Evolutionary conservation across 345 rosid species (phyloP).

Genomic region (Populus alba): DNA sequence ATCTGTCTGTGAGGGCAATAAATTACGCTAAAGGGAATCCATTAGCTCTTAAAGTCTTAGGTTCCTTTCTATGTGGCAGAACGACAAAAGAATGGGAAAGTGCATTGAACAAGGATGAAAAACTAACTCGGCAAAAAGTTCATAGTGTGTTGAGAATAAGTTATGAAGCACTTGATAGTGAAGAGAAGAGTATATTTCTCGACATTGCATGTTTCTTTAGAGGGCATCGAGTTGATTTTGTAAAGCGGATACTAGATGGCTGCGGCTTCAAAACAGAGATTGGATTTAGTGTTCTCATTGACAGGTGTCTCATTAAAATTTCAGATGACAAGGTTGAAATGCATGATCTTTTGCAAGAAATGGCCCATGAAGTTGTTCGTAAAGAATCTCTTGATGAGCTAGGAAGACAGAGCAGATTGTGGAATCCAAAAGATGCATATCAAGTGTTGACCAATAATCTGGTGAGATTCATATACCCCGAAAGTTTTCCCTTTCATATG

Average conservation of each 20-base stretch:
- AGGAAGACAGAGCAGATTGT: background rate
- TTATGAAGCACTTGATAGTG: no score
- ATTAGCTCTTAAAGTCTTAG: constrained; percentile 12
- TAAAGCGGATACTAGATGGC: no score
- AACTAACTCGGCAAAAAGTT: background rate
- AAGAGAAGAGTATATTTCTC: no score
- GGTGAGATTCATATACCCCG: no score
- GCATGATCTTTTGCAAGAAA: background rate
- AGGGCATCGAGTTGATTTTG: no score
- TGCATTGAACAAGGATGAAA: background rate
- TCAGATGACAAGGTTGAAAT: background rate
- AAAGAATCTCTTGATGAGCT: background rate
- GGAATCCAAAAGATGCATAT: background rate
- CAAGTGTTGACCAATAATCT: background rate
- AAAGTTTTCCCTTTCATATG: no score
- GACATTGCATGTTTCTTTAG: no score
- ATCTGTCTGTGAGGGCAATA: background rate
- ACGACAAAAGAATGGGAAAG: background rate
- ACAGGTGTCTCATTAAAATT: background rate
- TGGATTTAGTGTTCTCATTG: background rate
- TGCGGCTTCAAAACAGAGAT: background rate
- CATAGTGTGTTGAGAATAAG: no score
- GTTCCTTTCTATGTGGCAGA: background rate
- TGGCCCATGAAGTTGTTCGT: background rate
- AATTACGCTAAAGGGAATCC: constrained; percentile 1